These are phyloP conservation scores for Arachnomyces sp. DNA, from an alignment of 2,329 filamentous ascomycete genomes.

Conservation along the genomic window DNA sequence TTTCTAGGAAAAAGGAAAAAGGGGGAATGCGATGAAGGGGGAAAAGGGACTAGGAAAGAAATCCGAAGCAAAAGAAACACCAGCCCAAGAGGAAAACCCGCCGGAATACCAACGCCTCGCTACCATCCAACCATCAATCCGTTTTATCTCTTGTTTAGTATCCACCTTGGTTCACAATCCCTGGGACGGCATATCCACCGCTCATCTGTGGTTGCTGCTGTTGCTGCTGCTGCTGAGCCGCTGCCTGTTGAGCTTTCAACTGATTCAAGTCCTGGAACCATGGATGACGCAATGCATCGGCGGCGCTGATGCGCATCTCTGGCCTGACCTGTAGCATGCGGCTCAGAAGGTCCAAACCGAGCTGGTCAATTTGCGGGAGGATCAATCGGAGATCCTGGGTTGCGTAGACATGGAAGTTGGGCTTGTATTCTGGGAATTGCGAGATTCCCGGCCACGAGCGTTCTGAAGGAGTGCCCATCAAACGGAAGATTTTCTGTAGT, in stretches of 20 bases:
- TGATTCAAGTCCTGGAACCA: constrained; percentile 72
- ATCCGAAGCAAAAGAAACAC: constrained; percentile 1
- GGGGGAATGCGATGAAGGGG: no score
- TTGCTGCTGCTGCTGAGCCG: constrained; percentile 33
- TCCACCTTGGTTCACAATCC: constrained; percentile 22
- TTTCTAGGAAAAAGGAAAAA: no score
- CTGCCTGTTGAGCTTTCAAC: constrained; percentile 45
- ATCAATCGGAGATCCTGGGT: constrained; percentile 85
- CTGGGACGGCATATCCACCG: constrained; percentile 27
- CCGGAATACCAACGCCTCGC: constrained; percentile 5
- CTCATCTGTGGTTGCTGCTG: constrained; percentile 27
- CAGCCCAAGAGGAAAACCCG: neutral
- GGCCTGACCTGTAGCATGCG: constrained; percentile 89
- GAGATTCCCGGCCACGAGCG: constrained; percentile 92
- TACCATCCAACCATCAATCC: neutral
- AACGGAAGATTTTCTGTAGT: constrained; percentile 89
- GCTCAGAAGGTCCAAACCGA: constrained; percentile 78
- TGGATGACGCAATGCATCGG: constrained; percentile 77
- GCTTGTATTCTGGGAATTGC: constrained; percentile 95
- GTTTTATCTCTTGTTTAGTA: constrained; percentile 6
- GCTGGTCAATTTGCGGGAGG: constrained; percentile 78
- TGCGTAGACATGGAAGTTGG: constrained; percentile 86
- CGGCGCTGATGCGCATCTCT: constrained; percentile 81
- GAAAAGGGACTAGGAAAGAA: neutral
- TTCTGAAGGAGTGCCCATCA: constrained; percentile 97